A percentile compares a stretch with the other conserved stretches of the same genome.
These are phyloP conservation scores for Microdochium bolleyi DNA, from an alignment of 2,329 filamentous ascomycete species.

Conservation along the genomic window DNA sequence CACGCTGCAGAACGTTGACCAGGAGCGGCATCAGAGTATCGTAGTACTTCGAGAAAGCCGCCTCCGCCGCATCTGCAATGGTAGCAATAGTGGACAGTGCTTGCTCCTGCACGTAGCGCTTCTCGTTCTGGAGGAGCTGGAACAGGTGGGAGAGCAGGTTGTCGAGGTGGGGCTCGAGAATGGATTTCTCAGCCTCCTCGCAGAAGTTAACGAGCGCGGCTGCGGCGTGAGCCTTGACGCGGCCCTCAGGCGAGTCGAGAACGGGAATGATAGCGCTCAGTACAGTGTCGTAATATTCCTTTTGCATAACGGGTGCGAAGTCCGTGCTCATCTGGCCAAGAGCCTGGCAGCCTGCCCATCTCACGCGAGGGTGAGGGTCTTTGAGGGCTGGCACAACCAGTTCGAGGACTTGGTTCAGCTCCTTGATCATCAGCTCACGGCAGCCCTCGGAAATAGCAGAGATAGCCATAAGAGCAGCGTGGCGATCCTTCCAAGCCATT, in stretches of 20 bases:
- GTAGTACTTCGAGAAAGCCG: slow-evolving; percentile 92
- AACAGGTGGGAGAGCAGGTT: slow-evolving; percentile 79
- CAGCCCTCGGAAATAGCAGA: slow-evolving; percentile 98
- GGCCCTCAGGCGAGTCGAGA: slow-evolving; percentile 78
- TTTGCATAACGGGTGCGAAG: slow-evolving; percentile 96
- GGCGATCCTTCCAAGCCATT: slow-evolving; percentile 86
- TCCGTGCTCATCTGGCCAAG: slow-evolving; percentile 99
- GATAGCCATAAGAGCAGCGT: slow-evolving; percentile 97
- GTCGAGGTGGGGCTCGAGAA: slow-evolving; percentile 88
- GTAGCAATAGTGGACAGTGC: slow-evolving; percentile 96
- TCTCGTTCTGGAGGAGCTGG: slow-evolving; percentile 79
- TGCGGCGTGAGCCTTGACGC: slow-evolving; percentile 93
- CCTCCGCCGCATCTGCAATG: slow-evolving; percentile 95
- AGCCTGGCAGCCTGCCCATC: slow-evolving; percentile 96
- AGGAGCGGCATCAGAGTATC: slow-evolving; percentile 91
- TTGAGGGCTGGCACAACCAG: slow-evolving; percentile 87
- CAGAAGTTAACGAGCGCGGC: slow-evolving; percentile 99
- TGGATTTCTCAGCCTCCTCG: slow-evolving; percentile 89
- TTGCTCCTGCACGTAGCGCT: slow-evolving; percentile 96
- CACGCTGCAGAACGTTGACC: slow-evolving; percentile 79
- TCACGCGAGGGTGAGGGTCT: slow-evolving; percentile 86
- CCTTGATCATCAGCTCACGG: slow-evolving; percentile 88
- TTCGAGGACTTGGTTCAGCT: slow-evolving; percentile 88
- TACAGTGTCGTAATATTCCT: slow-evolving; percentile 83
- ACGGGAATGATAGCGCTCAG: slow-evolving; percentile 90